Evolutionary conservation across 208 protist species (phyloP), one percentile per base, ranked within the genome.

Genomic region (Leishmania braziliensis): DNA sequence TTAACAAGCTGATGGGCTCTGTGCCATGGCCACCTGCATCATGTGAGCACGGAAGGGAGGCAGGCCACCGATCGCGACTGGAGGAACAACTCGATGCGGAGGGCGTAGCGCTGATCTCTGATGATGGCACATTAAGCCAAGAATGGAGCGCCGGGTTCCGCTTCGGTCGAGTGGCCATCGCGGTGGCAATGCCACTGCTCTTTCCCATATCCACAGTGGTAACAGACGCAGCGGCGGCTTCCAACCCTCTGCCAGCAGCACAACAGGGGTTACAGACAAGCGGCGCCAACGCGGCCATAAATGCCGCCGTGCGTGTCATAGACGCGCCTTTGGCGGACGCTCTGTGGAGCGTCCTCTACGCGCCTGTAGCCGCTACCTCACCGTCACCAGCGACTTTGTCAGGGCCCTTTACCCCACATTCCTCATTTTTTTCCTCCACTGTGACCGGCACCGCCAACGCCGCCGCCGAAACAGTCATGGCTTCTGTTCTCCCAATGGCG

Each of bases 291-390:
- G 50, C 72, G 51, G 20, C 0, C 48, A 12, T 29, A 26, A 5
- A 48, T n/a, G 23, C 50, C 0, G 6, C 51, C 18, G 33, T 46
- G 2, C 29, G 29, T 46, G 72, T 76, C 51, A n/a, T 9, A 1
- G 74, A 77, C 1, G 74, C 77, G 12, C 81, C 81, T 4, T 48
- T 84, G 68, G 81, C 81, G 0, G 70, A 76, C 2, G 68, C 81
- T 48, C 14, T 84, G 23, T 84, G 81, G 81, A 12, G 9, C 18
- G 81, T 46, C 0, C 81, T 84, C 33, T 84, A 54, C 26, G 46
- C 53, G 14, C 81, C 81, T 29, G 69, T 5, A 23, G 43, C 16
- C 10, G 9, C 36, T 43, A 36, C 63, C 14, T 43, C 75, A 5
- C 39, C 51, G 63, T 54, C 1, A 18, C 18, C 58, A 26, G 8